Conservation (phyloP, 1,284 basidiomycete genomes). For the Naganishia sp. region DNA sequence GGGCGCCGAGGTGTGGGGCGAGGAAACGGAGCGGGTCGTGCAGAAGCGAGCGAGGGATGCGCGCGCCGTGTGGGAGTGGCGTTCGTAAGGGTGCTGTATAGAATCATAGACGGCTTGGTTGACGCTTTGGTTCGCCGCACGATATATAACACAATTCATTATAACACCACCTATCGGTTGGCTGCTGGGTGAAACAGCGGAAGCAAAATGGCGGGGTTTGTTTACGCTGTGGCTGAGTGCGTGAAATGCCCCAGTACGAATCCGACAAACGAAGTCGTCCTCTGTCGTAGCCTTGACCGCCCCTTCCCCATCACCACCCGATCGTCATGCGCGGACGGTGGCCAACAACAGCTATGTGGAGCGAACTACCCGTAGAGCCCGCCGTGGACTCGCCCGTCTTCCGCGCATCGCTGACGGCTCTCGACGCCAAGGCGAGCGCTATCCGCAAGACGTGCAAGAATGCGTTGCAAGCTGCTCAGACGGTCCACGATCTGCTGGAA, state of each 20-base stretch:
- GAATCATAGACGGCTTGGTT: too few relatives aligned
- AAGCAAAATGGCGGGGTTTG: not conserved
- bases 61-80: conserved; percentile 55
- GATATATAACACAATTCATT: too few relatives aligned
- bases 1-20: conserved; percentile 67
- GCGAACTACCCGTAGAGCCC: conserved; percentile 40
- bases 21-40: conserved; percentile 62
- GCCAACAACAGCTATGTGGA: not conserved
- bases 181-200: not conserved
- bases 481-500: conserved; percentile 43
- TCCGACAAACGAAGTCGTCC: not conserved
- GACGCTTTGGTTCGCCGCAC: too few relatives aligned
- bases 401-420: conserved; percentile 47
- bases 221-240: conserved; percentile 1
- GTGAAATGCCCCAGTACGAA: not conserved
- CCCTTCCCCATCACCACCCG: not conserved
- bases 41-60: conserved; percentile 55
- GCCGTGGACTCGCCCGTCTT: conserved; percentile 49
- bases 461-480: conserved; percentile 40
- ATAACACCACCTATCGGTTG: not conserved
- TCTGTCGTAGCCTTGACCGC: not conserved
- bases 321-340: not conserved
- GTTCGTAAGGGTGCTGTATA: conserved; percentile 12
- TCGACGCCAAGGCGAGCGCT: conserved; percentile 46
- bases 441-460: conserved; percentile 48